Base-by-base conservation (phyloP, 805 yeast genomes). In the Alloascoidea africana region DNA sequence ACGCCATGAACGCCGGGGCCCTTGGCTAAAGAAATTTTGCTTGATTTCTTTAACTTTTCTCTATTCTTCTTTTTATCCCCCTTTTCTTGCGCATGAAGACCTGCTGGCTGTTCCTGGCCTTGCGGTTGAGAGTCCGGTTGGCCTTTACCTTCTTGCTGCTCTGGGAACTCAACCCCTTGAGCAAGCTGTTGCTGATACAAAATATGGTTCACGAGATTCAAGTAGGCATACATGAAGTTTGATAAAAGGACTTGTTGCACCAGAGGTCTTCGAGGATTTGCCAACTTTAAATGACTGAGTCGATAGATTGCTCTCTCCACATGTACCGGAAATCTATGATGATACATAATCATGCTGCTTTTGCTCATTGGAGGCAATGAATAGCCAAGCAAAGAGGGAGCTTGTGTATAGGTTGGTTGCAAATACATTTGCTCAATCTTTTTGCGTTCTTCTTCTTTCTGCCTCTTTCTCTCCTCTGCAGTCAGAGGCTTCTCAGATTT, bases 161-260 rank as follows among this genome's bases (percentile, higher is more conserved):
- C 5, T 30, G 18, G 14, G 40, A 38, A 14, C 36, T 38, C 13
- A 23, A 8, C n/a, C 30, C 30, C 30, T 39, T 39, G 41, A 3
- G 41, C 30, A 8, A 23, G 30, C n/a, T 23, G 30, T 41, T 34
- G 34, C 30, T n/a, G 33, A 55, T 78, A 84, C 46, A 81, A 62
- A 13, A 89, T 87, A 53, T 89, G 96, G 55, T 89, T 94, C 39
- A 91, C 95, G 56, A 91, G 64, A 52, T 91, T 89, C 63, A 91
- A 68, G 57, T 91, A 91, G 0, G 96, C 89, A 53, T 91, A 91
- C 98, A 91, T 91, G 70, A 91, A 91, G 55, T 91, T 91, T 41
- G 96, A 84, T 44, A 91, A 60, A 36, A 91, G 56, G 1, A 91
- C 98, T 54, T 91, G 98, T 54, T 91, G 96, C 30, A 86, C 68